Evolutionary conservation across 331 rosid species (phyloP).

Genomic region (Cydonia oblonga): DNA sequence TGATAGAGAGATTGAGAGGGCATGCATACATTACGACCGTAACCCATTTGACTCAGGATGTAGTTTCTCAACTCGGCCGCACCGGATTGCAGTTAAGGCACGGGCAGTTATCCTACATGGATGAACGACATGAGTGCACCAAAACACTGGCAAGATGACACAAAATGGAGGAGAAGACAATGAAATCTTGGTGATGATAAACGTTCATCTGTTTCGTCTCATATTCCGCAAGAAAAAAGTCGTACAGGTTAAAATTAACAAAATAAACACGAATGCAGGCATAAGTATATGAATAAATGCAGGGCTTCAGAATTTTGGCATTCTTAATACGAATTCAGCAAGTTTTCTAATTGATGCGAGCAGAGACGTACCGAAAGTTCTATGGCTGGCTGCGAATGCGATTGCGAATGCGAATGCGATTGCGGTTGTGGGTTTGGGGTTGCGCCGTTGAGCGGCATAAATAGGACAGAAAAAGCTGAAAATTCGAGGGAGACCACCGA

Average conservation of each 20-base stretch:
- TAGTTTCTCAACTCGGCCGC: background rate
- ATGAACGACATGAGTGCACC: background rate
- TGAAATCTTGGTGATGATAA: background rate
- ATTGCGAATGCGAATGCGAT: background rate
- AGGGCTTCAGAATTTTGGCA: too few relatives aligned
- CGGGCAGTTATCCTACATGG: slow-evolving; percentile 17
- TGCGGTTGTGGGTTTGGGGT: background rate
- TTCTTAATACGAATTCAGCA: too few relatives aligned
- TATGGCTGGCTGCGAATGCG: background rate
- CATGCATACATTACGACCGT: slow-evolving; percentile 18
- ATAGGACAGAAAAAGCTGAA: background rate
- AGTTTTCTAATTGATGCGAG: too few relatives aligned
- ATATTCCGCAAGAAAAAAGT: background rate
- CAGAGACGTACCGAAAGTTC: background rate
- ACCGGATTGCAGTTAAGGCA: background rate
- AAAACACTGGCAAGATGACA: background rate
- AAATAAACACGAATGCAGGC: background rate
- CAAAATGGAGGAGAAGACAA: background rate
- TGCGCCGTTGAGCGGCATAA: background rate
- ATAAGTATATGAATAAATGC: background rate
- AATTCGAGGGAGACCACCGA: slow-evolving; percentile 16
- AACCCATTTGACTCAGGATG: slow-evolving; percentile 26
- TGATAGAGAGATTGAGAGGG: background rate
- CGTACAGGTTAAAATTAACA: background rate
- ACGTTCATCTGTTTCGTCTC: too few relatives aligned